Percentiles rank a stretch among this genome's conserved stretches.
Conservation (phyloP, 495 filamentous ascomycete species). For the Tuber indicum region DNA sequence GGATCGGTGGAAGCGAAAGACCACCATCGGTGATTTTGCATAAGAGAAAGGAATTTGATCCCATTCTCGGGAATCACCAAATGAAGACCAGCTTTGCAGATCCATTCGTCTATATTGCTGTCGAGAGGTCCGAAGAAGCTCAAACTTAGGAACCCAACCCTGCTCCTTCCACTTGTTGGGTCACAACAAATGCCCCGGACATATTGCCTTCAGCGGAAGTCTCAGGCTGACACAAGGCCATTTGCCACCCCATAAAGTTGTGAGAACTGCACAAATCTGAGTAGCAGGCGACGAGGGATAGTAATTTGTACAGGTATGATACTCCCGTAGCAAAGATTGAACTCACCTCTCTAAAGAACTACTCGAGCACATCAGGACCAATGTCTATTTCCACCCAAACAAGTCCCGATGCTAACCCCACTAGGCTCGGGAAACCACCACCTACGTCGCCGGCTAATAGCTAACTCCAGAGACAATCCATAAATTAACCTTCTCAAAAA, state of each 20-base stretch:
- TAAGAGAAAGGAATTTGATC: neutral
- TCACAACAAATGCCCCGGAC: no score
- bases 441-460: neutral
- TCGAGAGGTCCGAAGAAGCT: neutral
- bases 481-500: neutral
- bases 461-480: neutral
- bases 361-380: neutral
- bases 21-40: neutral
- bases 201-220: neutral
- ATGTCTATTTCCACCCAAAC: neutral
- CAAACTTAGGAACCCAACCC: neutral
- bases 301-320: neutral
- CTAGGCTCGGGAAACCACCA: neutral
- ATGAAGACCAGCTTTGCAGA: neutral
- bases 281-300: neutral
- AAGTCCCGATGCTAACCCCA: neutral
- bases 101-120: neutral
- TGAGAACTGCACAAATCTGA: no score
- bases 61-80: neutral
- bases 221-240: neutral
- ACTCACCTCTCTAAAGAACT: neutral
- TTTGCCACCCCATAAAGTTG: neutral
- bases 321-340: neutral
- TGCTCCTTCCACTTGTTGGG: neutral
- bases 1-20: neutral